A percentile compares a stretch with the other conserved stretches of the same genome.
These are phyloP conservation scores for Salix viminalis DNA, from an alignment of 345 rosid genomes.

Conservation along the genomic window DNA sequence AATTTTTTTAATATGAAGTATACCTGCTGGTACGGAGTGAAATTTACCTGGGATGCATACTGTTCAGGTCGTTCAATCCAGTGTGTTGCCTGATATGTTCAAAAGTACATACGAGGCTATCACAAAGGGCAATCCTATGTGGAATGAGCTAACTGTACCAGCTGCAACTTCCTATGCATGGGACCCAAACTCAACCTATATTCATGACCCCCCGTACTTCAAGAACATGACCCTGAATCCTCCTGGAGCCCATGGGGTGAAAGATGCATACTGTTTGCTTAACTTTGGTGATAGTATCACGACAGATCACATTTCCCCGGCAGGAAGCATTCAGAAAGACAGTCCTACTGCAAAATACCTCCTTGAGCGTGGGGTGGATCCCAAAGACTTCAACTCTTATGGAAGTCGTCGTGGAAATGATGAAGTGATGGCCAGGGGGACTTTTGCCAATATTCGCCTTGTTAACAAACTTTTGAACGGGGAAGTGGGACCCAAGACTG, in stretches of 20 bases:
- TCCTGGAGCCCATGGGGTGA: constrained; percentile 84
- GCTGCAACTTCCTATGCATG: constrained; percentile 55
- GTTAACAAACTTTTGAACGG: constrained; percentile 95
- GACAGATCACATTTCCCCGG: constrained; percentile 98
- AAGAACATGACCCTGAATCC: constrained; percentile 88
- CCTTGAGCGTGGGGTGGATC: constrained; percentile 68
- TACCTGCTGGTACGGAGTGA: constrained; percentile 1
- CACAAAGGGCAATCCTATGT: constrained; percentile 92
- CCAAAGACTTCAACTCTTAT: constrained; percentile 86
- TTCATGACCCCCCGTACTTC: constrained; percentile 97
- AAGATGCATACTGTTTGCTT: constrained; percentile 89
- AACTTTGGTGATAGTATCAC: constrained; percentile 97
- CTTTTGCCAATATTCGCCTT: constrained; percentile 94
- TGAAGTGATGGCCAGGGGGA: constrained; percentile 96
- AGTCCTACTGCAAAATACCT: constrained; percentile 91
- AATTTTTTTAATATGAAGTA: constrained; percentile 3
- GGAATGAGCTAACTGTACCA: constrained; percentile 80
- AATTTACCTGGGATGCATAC: constrained; percentile 9
- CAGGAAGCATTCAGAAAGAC: constrained; percentile 95
- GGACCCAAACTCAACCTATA: constrained; percentile 91
- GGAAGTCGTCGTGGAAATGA: constrained; percentile 99
- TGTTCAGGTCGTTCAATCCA: constrained; percentile 77
- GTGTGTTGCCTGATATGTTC: constrained; percentile 95
- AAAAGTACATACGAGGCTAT: constrained; percentile 83
- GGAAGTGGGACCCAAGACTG: constrained; percentile 90